Base-by-base conservation (phyloP, 2,329 filamentous ascomycete species). In the Pseudonectria buxi region DNA sequence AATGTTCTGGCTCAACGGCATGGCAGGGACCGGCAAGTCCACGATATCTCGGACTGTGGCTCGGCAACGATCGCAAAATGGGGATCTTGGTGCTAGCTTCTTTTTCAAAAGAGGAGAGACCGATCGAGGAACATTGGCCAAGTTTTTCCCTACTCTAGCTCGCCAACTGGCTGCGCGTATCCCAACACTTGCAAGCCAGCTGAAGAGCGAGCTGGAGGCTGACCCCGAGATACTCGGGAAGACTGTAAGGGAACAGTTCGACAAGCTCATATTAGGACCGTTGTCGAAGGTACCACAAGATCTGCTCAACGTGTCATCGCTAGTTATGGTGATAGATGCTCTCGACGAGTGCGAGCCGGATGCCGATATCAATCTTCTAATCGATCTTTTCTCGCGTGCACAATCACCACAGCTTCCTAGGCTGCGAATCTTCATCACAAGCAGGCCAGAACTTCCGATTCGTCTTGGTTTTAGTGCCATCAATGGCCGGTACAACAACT, bases 21-120 rank as follows among this genome's bases (percentile, higher is more conserved):
- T n/a, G n/a, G n/a, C n/a, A n/a, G n/a, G n/a, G n/a, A n/a, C n/a
- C n/a, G n/a, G n/a, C n/a, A n/a, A n/a, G n/a, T n/a, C n/a, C n/a
- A n/a, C n/a, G n/a, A n/a, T n/a, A n/a, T n/a, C 45, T 6, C 53
- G 59, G 51, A 64, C 49, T 50, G 55, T 49, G 72, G 76, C 40
- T 11, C 38, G n/a, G 3, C 4, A 3, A 15, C 16, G 27, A 2
- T 14, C 24, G 2, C 4, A 26, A 10, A 3, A 3, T 0, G 14
- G 31, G 4, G 15, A 13, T 10, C 34, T 36, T 10, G 41, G 36
- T 6, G 43, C 31, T 13, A 45, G 35, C 27, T 44, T 44, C 13
- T 42, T 39, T 24, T 42, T 44, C 24, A 66, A 65, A 34, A 59
- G 53, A 39, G 64, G 60, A 1, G 62, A 65, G 32, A 49, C 45